Evolutionary conservation across 148 eudicot genomes (phyloP).

Genomic region (Beta vulgaris): DNA sequence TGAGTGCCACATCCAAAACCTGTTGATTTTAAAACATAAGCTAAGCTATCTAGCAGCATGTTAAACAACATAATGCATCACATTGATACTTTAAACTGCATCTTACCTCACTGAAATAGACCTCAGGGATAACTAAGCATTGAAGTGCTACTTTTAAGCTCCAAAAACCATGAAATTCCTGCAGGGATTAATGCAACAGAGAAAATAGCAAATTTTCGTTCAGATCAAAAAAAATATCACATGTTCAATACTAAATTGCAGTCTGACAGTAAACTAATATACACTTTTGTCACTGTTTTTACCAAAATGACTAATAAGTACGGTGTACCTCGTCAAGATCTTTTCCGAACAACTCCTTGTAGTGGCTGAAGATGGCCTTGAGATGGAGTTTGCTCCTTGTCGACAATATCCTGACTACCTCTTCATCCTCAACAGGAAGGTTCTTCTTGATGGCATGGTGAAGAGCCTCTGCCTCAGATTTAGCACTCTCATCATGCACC

Average conservation of each 20-base stretch:
- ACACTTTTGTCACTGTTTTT: background rate
- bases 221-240: slow-evolving; percentile 1
- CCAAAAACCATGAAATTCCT: slow-evolving; percentile 48
- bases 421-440: slow-evolving; percentile 47
- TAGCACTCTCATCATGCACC: slow-evolving; percentile 56
- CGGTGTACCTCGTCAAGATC: slow-evolving; percentile 47
- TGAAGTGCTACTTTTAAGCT: slow-evolving; percentile 46
- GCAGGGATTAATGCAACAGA: slow-evolving; percentile 4
- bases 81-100: background rate
- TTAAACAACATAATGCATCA: background rate
- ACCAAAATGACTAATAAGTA: background rate
- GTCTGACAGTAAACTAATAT: background rate
- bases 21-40: slow-evolving; percentile 12
- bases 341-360: slow-evolving; percentile 64
- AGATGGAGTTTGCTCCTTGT: slow-evolving; percentile 82
- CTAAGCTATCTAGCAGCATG: slow-evolving; percentile 8
- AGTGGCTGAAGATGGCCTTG: slow-evolving; percentile 49
- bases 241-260: background rate
- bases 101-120: slow-evolving; percentile 62
- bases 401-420: slow-evolving; percentile 56
- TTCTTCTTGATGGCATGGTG: slow-evolving; percentile 41
- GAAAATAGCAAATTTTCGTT: background rate
- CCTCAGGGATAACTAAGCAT: slow-evolving; percentile 54
- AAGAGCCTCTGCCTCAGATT: slow-evolving; percentile 64
- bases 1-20: slow-evolving; percentile 57